A percentile compares a stretch with the other conserved stretches of the same genome.
These are phyloP conservation scores for Colletotrichum zoysiae DNA, from an alignment of 2,329 filamentous ascomycete species.

Conservation along the genomic window DNA sequence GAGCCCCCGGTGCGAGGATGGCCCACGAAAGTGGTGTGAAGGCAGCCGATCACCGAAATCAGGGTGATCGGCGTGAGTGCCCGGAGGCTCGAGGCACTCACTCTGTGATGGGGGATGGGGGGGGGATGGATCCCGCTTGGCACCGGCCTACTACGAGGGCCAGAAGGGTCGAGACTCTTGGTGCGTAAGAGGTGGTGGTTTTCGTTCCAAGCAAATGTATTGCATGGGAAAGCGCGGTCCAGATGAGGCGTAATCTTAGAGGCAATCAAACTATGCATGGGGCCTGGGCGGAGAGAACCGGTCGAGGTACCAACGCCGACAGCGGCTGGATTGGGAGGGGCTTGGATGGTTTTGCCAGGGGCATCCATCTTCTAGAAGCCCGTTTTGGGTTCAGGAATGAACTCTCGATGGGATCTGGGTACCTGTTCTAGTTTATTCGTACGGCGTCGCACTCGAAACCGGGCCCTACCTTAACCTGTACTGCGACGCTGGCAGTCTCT, in stretches of 20 bases:
- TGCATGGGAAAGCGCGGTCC: conserved; percentile 18
- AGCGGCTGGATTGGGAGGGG: not conserved
- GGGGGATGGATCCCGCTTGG: conserved; percentile 24
- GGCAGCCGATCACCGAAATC: conserved; percentile 8
- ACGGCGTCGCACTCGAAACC: not conserved
- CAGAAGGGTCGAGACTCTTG: conserved; percentile 39
- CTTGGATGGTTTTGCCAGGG: not conserved
- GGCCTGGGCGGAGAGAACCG: conserved; percentile 24
- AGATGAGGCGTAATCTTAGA: conserved; percentile 39
- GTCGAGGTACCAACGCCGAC: conserved; percentile 6
- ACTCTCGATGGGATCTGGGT: not conserved
- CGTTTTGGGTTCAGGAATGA: not conserved
- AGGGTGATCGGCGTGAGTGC: conserved; percentile 11
- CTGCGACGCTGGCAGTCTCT: not conserved
- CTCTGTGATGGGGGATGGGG: conserved; percentile 7
- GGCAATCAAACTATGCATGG: conserved; percentile 40
- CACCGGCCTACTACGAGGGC: conserved; percentile 9
- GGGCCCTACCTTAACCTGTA: not conserved
- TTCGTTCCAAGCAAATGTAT: conserved; percentile 5
- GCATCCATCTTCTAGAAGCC: conserved; percentile 11
- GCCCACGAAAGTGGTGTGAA: not conserved
- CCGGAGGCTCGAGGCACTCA: conserved; percentile 13
- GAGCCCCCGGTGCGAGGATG: not conserved
- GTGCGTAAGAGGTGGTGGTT: conserved; percentile 1
- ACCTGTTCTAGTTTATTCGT: not conserved